Evolutionary conservation across 2,329 filamentous ascomycete species (phyloP), one percentile per base, ranked within the genome.

Genomic region (Talaromyces sp.): DNA sequence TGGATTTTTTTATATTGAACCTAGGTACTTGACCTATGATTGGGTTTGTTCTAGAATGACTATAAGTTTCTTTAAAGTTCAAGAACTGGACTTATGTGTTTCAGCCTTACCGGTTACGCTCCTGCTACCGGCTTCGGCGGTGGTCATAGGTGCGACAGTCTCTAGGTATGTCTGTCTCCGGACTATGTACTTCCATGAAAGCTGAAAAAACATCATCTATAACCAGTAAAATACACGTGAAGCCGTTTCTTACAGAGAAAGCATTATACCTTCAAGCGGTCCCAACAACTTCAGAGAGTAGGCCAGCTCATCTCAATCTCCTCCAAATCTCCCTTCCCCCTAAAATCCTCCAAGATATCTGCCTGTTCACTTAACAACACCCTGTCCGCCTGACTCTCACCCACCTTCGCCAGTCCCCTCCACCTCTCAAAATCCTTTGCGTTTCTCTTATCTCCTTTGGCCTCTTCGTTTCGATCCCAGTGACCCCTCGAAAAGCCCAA

Each of bases 401-500:
- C 85, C 2, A 85, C 71, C 50, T 76, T 80, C 0, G 83, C 85
- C 82, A 87, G 31, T 78, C 73, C 68, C 78, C 78, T 58, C 85
- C 85, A 87, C 16, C 84, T 73, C 63, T 81, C 78, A 11, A 87
- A 75, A 69, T 85, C 84, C 11, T 80, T 72, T 1, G 73, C 69
- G 22, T 85, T 83, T 11, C 84, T 75, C 76, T 87, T 87, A 66
- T 87, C 83, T 1, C 85, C 85, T 22, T 49, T 24, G 1, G 45
- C 45, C 1, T 49, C 45, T 49, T 24, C 11, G 11, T 65, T 85
- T 81, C 0, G 85, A 85, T 1, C 82, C 86, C 85, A 87, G 67
- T 87, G 85, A 0, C 82, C 84, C 69, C 83, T 81, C 0, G 81
- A 85, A 67, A 87, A 87, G 0, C 77, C 82, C 6, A 87, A 70